Percentiles rank a stretch among this genome's conserved stretches.
These are phyloP conservation scores for Globisporangium carolinianum DNA, from an alignment of 352 stramenopile genomes.

Conservation along the genomic window DNA sequence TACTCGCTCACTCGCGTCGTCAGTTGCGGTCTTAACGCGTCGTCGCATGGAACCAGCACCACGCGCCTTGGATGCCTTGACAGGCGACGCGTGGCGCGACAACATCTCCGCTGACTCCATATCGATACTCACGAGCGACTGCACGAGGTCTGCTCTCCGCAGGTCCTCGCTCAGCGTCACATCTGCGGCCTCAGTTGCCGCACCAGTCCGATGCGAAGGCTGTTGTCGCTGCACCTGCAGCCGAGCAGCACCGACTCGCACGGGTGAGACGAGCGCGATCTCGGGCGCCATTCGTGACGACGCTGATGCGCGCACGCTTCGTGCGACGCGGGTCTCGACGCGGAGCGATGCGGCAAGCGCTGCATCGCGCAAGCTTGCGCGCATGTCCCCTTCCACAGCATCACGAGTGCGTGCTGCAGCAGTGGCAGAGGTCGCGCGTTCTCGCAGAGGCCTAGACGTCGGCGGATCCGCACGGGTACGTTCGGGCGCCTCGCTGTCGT, in stretches of 20 bases:
- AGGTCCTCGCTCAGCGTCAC: not conserved
- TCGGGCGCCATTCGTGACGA: not conserved
- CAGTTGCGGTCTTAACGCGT: not conserved
- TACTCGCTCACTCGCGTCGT: constrained; percentile 1
- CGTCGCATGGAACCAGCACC: not conserved
- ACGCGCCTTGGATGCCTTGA: not conserved
- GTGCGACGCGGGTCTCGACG: not conserved
- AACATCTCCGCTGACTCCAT: constrained; percentile 27
- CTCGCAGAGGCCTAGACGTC: not conserved
- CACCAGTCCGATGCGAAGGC: not conserved
- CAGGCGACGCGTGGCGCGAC: not conserved
- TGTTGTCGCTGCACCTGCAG: not conserved
- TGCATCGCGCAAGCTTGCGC: not conserved
- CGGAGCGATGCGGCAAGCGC: not conserved
- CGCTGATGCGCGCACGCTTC: not conserved
- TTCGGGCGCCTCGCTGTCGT: not conserved
- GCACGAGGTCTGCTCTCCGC: constrained; percentile 15
- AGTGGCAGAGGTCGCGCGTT: not conserved
- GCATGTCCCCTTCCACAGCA: not conserved
- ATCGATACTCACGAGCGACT: constrained; percentile 42
- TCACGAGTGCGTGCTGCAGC: not conserved
- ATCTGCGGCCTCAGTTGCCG: not conserved
- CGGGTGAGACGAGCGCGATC: constrained; percentile 3
- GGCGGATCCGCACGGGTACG: not conserved
- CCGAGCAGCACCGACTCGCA: not conserved